Conservation (phyloP, 192 early-diverging fungal genomes). For the Glomus cerebriforme region DNA sequence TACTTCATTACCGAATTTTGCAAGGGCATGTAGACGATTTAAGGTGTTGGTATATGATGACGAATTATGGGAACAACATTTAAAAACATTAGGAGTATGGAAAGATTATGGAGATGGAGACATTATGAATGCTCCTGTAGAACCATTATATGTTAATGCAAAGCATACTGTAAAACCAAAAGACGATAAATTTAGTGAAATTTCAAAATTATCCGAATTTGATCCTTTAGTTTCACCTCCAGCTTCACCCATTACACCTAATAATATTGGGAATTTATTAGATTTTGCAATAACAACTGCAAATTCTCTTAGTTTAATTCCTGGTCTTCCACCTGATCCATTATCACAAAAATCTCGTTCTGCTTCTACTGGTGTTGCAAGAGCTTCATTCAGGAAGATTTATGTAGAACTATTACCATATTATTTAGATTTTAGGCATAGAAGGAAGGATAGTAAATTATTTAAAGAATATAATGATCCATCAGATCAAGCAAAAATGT, state of each 20-base stretch:
- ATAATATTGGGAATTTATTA: slow-evolving; percentile 4
- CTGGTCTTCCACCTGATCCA: slow-evolving; percentile 50
- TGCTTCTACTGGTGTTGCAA: slow-evolving; percentile 50
- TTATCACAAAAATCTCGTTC: slow-evolving; percentile 48
- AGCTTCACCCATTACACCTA: slow-evolving; percentile 32
- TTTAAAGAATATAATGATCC: slow-evolving; percentile 70
- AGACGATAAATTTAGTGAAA: slow-evolving; percentile 28
- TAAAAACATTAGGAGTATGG: slow-evolving; percentile 52
- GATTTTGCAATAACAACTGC: neutral
- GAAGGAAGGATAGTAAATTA: slow-evolving; percentile 67
- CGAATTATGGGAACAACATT: slow-evolving; percentile 71
- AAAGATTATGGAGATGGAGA: slow-evolving; percentile 43
- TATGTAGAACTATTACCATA: slow-evolving; percentile 67
- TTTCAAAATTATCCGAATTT: neutral
- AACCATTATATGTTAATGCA: slow-evolving; percentile 1
- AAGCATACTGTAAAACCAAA: slow-evolving; percentile 34
- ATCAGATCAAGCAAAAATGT: slow-evolving; percentile 59
- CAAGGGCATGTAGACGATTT: slow-evolving; percentile 66
- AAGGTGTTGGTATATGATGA: slow-evolving; percentile 81
- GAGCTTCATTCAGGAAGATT: slow-evolving; percentile 65
- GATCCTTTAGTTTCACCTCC: neutral
- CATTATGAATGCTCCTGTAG: neutral
- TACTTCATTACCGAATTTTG: slow-evolving; percentile 49
- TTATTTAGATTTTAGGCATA: slow-evolving; percentile 67
- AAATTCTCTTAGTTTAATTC: slow-evolving; percentile 40